phyloP scores from a whole-genome alignment of 352 stramenopile genomes.

The Globisporangium megalacanthum region DNA sequence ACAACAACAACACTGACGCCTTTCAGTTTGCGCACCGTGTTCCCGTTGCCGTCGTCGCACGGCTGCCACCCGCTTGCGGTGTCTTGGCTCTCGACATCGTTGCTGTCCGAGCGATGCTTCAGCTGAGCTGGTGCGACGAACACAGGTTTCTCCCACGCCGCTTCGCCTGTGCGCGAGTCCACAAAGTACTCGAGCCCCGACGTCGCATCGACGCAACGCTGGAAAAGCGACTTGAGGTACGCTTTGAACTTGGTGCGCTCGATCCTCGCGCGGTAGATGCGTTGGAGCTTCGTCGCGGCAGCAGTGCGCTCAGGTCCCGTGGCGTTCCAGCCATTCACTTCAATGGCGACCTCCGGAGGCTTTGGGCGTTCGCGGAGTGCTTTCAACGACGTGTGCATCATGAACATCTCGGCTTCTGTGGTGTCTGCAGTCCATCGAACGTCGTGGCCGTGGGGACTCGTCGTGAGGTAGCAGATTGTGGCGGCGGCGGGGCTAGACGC shows the following conservation, averaged over 20 bases:
- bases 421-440: conserved; percentile 49
- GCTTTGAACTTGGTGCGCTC: conserved; percentile 51
- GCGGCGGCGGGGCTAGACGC: conserved; percentile 14
- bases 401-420: conserved; percentile 49
- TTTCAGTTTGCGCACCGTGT: conserved; percentile 31
- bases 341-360: conserved; percentile 13
- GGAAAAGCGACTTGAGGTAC: conserved; percentile 52
- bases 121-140: conserved; percentile 14
- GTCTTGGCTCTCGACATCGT: background rate
- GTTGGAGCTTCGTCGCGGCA: conserved; percentile 58
- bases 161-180: conserved; percentile 52
- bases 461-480: conserved; percentile 43
- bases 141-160: conserved; percentile 45
- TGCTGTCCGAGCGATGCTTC: background rate
- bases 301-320: conserved; percentile 54
- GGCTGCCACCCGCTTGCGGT: conserved; percentile 31
- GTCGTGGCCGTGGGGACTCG: conserved; percentile 13
- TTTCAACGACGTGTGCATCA: conserved; percentile 41
- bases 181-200: conserved; percentile 55
- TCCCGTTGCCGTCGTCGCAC: conserved; percentile 54
- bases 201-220: conserved; percentile 36
- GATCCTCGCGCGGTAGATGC: conserved; percentile 63
- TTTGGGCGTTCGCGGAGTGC: conserved; percentile 28
- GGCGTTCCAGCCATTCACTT: conserved; percentile 45
- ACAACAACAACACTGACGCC: background rate